A percentile compares a stretch with the other conserved stretches of the same genome.
These are phyloP conservation scores for Globisporangium megalacanthum DNA, from an alignment of 352 stramenopile genomes.

Conservation along the genomic window DNA sequence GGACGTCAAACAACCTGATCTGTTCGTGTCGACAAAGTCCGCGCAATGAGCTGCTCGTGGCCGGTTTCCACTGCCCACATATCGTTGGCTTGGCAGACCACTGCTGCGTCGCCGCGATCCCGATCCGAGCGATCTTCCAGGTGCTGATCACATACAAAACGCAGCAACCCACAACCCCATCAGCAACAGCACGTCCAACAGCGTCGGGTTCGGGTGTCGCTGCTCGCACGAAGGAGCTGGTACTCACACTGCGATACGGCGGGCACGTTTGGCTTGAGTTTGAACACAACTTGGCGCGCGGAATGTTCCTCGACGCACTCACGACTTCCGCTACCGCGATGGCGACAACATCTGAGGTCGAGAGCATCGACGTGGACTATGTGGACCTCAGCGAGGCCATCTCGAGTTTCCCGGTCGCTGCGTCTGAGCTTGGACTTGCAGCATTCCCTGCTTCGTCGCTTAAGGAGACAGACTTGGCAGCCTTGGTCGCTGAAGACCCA, in stretches of 20 bases:
- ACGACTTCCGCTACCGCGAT: conserved; percentile 5
- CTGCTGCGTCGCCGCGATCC: conserved; percentile 22
- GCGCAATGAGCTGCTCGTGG: conserved; percentile 15
- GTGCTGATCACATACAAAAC: conserved; percentile 37
- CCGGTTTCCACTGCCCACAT: conserved; percentile 38
- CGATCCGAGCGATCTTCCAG: conserved; percentile 21
- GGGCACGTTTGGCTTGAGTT: conserved; percentile 38
- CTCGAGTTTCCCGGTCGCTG: conserved; percentile 1
- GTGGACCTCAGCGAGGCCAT: conserved; percentile 25
- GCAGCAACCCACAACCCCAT: conserved; percentile 8
- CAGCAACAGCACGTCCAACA: too few relatives aligned
- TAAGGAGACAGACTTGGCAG: too few relatives aligned
- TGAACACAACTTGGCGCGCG: conserved; percentile 43
- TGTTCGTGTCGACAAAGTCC: conserved; percentile 23
- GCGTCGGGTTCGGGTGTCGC: conserved; percentile 15
- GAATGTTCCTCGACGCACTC: conserved; percentile 38
- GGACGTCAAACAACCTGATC: conserved; percentile 1
- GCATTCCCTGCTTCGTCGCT: neutral
- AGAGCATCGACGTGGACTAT: conserved; percentile 32
- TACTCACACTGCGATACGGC: conserved; percentile 20
- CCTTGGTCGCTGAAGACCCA: too few relatives aligned
- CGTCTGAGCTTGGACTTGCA: neutral
- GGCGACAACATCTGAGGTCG: conserved; percentile 7
- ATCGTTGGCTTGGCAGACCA: conserved; percentile 28
- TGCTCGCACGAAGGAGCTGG: conserved; percentile 30